Evolutionary conservation across 2,329 filamentous ascomycete species (phyloP), one percentile per base, ranked within the genome.

Genomic region (Colletotrichum limetticola): DNA sequence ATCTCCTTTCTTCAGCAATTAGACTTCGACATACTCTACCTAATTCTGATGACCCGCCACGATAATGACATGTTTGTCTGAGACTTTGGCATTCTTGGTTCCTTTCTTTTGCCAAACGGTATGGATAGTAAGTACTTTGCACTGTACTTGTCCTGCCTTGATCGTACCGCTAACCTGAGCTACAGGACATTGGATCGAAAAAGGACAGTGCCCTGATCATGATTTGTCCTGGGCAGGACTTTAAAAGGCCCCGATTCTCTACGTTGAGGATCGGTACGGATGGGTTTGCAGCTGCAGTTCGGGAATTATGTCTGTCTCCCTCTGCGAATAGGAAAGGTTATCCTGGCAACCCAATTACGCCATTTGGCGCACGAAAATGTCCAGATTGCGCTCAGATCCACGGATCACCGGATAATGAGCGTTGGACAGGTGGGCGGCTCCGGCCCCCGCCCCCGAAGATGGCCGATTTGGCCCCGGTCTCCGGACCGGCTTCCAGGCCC

Each of bases 211-310:
- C 28, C 49, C 42, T 46, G 37, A 26, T 56, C 35, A 30, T 46
- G 55, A 26, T 42, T 77, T 71, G 80, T 83, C 81, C 80, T 81
- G 75, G 79, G 80, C 77, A 82, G 59, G 81, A 83, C 79, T 66
- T 75, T 77, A 82, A 82, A 83, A 80, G 78, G 80, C 81, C 78
- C 66, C 46, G 71, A 22, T 71, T n/a, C 57, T 59, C 61, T 69
- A 6, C 11, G 9, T 37, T 16, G 30, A 70, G 61, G 55, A 60
- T 49, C 55, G 67, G 22, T 1, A 65, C n/a, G 55, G 24, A 16
- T 24, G 61, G 67, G 67, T 24, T 42, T 70, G 67, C 55, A 35
- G 32, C 52, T 64, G 37, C 28, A 53, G 37, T 8, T 30, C 37
- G 37, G 61, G 61, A 66, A n/a, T 19, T 19, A 42, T 19, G 37